Evolutionary conservation across 805 yeast genomes (phyloP).

Genomic region (Yarrowia sp.): DNA sequence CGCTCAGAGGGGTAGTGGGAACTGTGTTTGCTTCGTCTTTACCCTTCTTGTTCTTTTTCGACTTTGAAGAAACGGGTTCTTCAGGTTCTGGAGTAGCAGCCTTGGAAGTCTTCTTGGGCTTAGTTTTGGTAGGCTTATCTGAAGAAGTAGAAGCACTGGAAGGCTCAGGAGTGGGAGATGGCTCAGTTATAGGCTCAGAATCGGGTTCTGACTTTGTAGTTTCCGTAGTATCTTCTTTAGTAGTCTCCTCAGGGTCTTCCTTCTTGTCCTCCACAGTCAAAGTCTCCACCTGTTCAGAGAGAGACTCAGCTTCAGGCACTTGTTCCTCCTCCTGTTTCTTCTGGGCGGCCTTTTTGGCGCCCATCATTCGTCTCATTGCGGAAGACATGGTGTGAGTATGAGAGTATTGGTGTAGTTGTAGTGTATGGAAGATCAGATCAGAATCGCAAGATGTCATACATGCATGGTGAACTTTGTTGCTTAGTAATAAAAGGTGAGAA

Average conservation of each 20-base stretch:
- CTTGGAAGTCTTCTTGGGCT: neutral
- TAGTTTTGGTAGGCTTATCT: neutral
- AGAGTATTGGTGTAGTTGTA: neutral
- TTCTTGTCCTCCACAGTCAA: neutral
- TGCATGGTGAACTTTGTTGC: conserved; percentile 9
- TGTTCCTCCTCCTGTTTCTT: neutral
- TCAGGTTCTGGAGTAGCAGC: neutral
- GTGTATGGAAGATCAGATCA: conserved; percentile 7
- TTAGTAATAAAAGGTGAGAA: neutral
- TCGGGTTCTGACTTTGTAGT: neutral
- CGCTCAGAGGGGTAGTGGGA: conserved; percentile 23
- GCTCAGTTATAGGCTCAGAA: neutral
- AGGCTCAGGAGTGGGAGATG: too few species aligned
- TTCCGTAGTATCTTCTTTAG: too few species aligned
- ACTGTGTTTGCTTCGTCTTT: neutral
- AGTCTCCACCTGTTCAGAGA: neutral
- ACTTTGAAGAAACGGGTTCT: neutral
- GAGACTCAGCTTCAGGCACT: neutral
- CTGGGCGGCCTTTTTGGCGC: conserved; percentile 37
- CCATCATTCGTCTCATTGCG: conserved; percentile 37
- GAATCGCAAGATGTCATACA: neutral
- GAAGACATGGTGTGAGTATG: conserved; percentile 19
- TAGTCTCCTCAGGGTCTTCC: neutral
- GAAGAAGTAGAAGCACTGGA: neutral
- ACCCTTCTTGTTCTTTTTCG: conserved; percentile 17